Base-by-base conservation (phyloP, 139 green algal species). In the Micractinium sp. region DNA sequence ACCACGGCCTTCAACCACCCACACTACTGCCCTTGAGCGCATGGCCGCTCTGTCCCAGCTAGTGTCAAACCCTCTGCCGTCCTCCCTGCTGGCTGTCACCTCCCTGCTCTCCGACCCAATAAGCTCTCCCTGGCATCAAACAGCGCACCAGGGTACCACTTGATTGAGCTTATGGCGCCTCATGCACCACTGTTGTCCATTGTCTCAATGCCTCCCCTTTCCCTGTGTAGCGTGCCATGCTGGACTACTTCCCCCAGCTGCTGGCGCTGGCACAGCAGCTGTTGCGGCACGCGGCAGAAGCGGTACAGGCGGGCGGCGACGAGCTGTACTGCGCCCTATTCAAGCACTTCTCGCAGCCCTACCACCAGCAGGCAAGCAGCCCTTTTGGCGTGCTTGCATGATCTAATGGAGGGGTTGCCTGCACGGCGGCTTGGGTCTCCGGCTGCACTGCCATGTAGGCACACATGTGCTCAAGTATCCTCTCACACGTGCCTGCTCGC, bases 321-420 rank as follows among this genome's bases (percentile, higher is more conserved):
- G 36, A 80, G 39, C 89, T 93, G 18, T 93, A 77, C 74, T 76
- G 41, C 81, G 33, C 47, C 20, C 66, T 93, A 0, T 93, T 93
- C 76, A 76, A 63, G 31, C 76, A 84, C 19, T 92, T 92, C 36
- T 69, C 63, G 2, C 61, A 73, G 14, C 33, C 85, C 20, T 92
- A 78, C 82, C 56, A 86, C 85, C 83, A 85, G 53, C 89, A 90
- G 74, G 85, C 60, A 35, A 71, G 63, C 47, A 56, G 47, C 47
- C 9, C 9, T 56, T 9, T 5, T 56, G 47, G n/a, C n/a, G n/a
- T n/a, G n/a, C n/a, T n/a, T n/a, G n/a, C n/a, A n/a, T n/a, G n/a
- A n/a, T n/a, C n/a, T n/a, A n/a, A n/a, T n/a, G n/a, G n/a, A n/a
- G n/a, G n/a, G n/a, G n/a, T n/a, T n/a, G n/a, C n/a, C n/a, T n/a